Percentiles rank a stretch among this genome's conserved stretches.
phyloP scores from a whole-genome alignment of 2,329 filamentous ascomycete species.

The Trichoderma atrobrunneum region DNA sequence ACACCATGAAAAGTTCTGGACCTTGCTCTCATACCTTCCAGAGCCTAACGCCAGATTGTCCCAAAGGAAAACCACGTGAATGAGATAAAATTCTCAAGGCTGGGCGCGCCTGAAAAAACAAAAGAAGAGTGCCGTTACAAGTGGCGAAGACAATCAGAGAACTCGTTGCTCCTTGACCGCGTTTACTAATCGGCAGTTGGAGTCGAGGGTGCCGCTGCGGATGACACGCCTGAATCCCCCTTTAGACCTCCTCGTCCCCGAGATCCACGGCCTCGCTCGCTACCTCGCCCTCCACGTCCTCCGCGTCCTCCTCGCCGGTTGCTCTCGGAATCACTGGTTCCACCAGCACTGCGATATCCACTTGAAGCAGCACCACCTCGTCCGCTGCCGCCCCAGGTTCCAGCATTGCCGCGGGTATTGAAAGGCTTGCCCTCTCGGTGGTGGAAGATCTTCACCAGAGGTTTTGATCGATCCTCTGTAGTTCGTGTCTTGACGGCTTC shows the following conservation, averaged over 20 bases:
- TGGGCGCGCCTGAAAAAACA: constrained; percentile 11
- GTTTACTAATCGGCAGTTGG: constrained; percentile 39
- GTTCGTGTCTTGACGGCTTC: constrained; percentile 72
- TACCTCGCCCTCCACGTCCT: constrained; percentile 56
- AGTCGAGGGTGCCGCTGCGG: constrained; percentile 51
- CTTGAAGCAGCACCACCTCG: constrained; percentile 60
- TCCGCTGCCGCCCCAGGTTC: constrained; percentile 64
- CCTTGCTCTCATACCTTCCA: constrained; percentile 23
- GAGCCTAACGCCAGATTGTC: constrained; percentile 23
- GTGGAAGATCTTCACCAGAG: constrained; percentile 79
- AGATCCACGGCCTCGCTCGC: constrained; percentile 55
- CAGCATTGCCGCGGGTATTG: constrained; percentile 60
- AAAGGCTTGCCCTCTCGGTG: constrained; percentile 59
- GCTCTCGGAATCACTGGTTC: constrained; percentile 67
- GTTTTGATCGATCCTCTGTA: constrained; percentile 71
- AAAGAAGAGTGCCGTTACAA: constrained; percentile 20
- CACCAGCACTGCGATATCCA: constrained; percentile 80
- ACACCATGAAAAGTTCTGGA: constrained; percentile 20
- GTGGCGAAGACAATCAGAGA: constrained; percentile 4
- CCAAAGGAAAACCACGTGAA: constrained; percentile 19
- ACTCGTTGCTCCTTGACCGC: not conserved
- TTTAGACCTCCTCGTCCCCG: constrained; percentile 57
- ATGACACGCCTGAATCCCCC: constrained; percentile 56
- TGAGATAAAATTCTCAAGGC: constrained; percentile 4
- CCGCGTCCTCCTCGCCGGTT: constrained; percentile 56